These are phyloP conservation scores for Apiotrichum laibachii DNA, from an alignment of 1,284 basidiomycete genomes.

Conservation along the genomic window DNA sequence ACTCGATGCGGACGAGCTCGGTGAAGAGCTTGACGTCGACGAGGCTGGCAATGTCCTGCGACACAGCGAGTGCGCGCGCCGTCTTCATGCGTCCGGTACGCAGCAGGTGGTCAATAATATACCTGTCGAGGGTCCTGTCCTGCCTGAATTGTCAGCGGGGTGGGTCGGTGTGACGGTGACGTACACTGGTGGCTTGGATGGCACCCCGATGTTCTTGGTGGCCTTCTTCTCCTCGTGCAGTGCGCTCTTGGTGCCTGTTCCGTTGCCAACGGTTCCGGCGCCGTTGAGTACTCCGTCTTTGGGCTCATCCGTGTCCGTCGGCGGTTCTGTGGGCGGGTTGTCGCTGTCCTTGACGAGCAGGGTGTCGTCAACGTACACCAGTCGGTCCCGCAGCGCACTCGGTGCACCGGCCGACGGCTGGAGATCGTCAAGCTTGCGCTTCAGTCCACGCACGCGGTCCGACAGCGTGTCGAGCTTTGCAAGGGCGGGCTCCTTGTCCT, in stretches of 20 bases:
- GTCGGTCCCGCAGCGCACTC: slow-evolving; percentile 17
- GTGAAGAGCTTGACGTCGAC: slow-evolving; percentile 90
- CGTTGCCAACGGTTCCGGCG: slow-evolving; percentile 2
- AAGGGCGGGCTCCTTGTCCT: slow-evolving; percentile 19
- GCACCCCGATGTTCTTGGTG: neutral
- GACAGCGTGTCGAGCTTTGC: slow-evolving; percentile 36
- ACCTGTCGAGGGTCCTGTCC: slow-evolving; percentile 64
- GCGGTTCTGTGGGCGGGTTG: neutral
- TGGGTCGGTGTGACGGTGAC: neutral
- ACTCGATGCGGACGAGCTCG: slow-evolving; percentile 81
- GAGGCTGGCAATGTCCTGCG: slow-evolving; percentile 57
- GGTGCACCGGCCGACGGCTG: slow-evolving; percentile 11
- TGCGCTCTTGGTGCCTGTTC: neutral
- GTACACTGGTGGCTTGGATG: neutral
- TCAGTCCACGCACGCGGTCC: slow-evolving; percentile 47
- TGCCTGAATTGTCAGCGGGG: slow-evolving; percentile 4
- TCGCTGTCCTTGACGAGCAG: slow-evolving; percentile 8
- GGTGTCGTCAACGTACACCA: slow-evolving; percentile 16
- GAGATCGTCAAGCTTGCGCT: slow-evolving; percentile 47
- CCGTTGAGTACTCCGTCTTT: neutral
- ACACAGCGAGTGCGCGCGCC: slow-evolving; percentile 38
- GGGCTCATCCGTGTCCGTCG: slow-evolving; percentile 2
- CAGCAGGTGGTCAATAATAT: slow-evolving; percentile 89
- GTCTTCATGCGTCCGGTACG: slow-evolving; percentile 53
- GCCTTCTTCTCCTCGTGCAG: slow-evolving; percentile 2